Conservation (phyloP, 139 green algal species). For the Chlamydomonas incerta region DNA sequence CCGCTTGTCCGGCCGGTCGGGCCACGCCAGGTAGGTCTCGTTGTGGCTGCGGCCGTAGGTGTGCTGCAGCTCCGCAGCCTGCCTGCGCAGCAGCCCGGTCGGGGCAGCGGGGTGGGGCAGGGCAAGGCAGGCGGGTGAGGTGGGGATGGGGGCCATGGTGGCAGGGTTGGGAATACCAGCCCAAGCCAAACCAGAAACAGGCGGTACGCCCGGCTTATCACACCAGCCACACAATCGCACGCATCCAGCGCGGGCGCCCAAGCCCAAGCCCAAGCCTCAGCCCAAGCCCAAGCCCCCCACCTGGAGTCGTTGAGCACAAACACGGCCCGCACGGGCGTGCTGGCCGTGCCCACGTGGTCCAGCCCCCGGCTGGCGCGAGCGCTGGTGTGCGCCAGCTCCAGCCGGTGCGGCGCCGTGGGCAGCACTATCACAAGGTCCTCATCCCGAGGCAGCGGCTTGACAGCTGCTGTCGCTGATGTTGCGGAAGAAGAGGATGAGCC, state of each 20-base stretch:
- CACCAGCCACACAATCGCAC: too few relatives aligned
- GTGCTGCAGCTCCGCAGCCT: background rate
- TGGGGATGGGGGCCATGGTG: background rate
- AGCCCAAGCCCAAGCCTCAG: too few relatives aligned
- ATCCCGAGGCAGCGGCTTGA: too few relatives aligned
- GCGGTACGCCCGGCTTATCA: background rate
- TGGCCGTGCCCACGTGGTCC: background rate
- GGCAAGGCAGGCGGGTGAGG: too few relatives aligned
- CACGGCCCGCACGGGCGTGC: background rate
- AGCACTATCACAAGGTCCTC: conserved; percentile 1
- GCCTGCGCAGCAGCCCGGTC: too few relatives aligned
- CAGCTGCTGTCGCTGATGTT: too few relatives aligned
- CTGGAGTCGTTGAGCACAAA: background rate
- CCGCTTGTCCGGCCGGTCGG: background rate
- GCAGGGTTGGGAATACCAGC: too few relatives aligned
- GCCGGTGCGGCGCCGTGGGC: background rate
- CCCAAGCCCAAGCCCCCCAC: background rate
- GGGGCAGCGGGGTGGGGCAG: too few relatives aligned
- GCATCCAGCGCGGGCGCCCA: too few relatives aligned
- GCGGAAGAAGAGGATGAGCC: too few relatives aligned
- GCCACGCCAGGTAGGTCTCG: conserved; percentile 28
- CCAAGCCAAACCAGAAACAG: too few relatives aligned
- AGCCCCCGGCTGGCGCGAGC: background rate
- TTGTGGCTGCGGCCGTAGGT: background rate
- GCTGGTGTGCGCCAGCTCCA: conserved; percentile 19